Evolutionary conservation across 1,284 basidiomycete genomes (phyloP).

Genomic region (Cryptococcus sp.): DNA sequence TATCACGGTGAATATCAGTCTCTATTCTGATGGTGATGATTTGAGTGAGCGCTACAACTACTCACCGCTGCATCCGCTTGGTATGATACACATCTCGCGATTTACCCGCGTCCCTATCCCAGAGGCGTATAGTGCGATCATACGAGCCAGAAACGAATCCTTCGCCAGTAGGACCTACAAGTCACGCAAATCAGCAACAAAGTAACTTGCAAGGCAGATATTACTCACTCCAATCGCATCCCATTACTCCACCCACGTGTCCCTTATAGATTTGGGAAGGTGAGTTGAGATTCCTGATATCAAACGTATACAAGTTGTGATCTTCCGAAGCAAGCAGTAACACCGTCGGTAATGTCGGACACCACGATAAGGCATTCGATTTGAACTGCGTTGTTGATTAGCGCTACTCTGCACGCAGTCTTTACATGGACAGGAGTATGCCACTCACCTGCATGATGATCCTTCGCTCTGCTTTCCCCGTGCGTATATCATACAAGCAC

Average conservation of each 20-base stretch:
- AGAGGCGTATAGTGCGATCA: slow-evolving; percentile 91
- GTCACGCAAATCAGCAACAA: not conserved
- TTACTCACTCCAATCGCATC: slow-evolving; percentile 75
- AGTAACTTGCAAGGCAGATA: slow-evolving; percentile 1
- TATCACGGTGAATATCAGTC: slow-evolving; percentile 3
- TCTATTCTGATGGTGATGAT: not conserved
- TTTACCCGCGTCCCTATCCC: slow-evolving; percentile 83
- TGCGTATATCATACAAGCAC: slow-evolving; percentile 93
- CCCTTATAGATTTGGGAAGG: slow-evolving; percentile 96
- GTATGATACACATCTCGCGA: slow-evolving; percentile 93
- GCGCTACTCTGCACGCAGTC: not conserved
- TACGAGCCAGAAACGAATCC: slow-evolving; percentile 96
- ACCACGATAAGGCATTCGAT: slow-evolving; percentile 89
- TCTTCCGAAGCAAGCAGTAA: slow-evolving; percentile 94
- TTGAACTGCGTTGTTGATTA: slow-evolving; percentile 61
- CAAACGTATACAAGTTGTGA: slow-evolving; percentile 98
- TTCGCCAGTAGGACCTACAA: slow-evolving; percentile 74
- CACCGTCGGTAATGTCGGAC: slow-evolving; percentile 89
- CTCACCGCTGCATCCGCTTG: slow-evolving; percentile 95
- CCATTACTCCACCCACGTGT: slow-evolving; percentile 93
- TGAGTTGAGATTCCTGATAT: slow-evolving; percentile 78
- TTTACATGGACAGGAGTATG: not conserved
- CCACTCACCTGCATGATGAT: slow-evolving; percentile 78
- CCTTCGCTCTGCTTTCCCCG: slow-evolving; percentile 88
- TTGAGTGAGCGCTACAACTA: slow-evolving; percentile 4